Base-by-base conservation (phyloP, 1,284 basidiomycete species). In the Gymnopus androsaceus region DNA sequence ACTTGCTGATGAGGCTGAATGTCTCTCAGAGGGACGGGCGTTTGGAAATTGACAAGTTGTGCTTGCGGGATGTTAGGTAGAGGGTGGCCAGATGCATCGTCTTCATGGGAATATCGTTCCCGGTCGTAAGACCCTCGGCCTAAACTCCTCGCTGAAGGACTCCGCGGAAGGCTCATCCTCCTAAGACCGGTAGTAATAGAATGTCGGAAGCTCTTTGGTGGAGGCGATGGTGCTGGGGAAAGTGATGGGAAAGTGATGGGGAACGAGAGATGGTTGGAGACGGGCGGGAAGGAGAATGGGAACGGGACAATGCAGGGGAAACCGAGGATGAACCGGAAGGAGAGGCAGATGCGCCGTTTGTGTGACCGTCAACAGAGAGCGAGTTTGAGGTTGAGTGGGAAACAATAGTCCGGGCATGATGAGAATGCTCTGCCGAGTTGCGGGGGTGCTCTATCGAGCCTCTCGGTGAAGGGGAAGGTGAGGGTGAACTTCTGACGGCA, bases 151-250 rank as follows among this genome's bases (percentile, higher is more conserved):
- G 21, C 51, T 6, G 51, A 53, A 33, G 51, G 51, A 14, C 31
- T 44, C 17, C 51, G 30, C 4, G 51, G 51, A 17, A 53, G 30
- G 19, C 51, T 53, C 51, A 53, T 82, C 11, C 84, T 81, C 69
- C 83, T 90, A 34, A 80, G 57, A 48, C 70, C 72, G 9, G 65
- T 72, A 17, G 75, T 72, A 41, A 78, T 63, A 61, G 74, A 78
- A 53, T 72, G 49, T 47, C 59, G 46, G 48, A 61, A 56, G 25
- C 54, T 74, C 69, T 82, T 83, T 3, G 80, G 78, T 33, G 81
- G 81, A 12, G 79, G 78, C 59, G 74, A 78, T 6, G 77, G 77
- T 5, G 72, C 58, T 36, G 42, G 40, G 23, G 45, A 55, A 25
- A 34, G 34, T 17, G 52, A 48, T 4, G 40, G 23, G 45, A 55